Percentiles rank a stretch among this genome's conserved stretches.
Conservation (phyloP, 2,329 filamentous ascomycete genomes). For the Cephalotrichum gorgonifer region DNA sequence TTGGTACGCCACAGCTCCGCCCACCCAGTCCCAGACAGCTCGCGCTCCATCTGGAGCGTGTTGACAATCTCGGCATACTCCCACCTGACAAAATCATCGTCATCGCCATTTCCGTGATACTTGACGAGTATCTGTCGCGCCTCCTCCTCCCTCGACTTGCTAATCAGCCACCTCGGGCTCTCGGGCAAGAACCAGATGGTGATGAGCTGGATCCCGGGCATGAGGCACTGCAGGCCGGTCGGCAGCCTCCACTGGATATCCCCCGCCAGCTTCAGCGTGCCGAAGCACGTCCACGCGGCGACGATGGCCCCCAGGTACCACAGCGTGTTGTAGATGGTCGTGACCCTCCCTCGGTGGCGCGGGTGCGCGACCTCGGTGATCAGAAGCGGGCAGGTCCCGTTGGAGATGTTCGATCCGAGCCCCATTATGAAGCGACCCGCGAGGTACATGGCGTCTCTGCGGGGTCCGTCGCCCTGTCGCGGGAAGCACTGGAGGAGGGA, state of each 20-base stretch:
- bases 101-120: constrained; percentile 42
- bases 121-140: constrained; percentile 19
- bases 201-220: constrained; percentile 28
- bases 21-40: constrained; percentile 20
- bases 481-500: constrained; percentile 25
- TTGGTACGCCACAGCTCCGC: constrained; percentile 26
- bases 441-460: constrained; percentile 37
- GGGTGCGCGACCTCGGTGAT: constrained; percentile 43
- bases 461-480: constrained; percentile 4
- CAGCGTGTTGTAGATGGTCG: constrained; percentile 41
- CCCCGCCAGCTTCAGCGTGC: constrained; percentile 26
- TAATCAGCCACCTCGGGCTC: constrained; percentile 21
- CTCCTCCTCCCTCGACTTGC: constrained; percentile 19
- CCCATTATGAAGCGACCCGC: constrained; percentile 41
- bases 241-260: constrained; percentile 27
- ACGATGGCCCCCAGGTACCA: constrained; percentile 35
- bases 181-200: constrained; percentile 17
- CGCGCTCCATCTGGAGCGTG: constrained; percentile 14
- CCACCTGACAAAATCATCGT: constrained; percentile 22
- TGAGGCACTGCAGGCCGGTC: constrained; percentile 26
- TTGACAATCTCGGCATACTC: constrained; percentile 27
- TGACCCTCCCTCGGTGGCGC: constrained; percentile 40
- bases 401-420: constrained; percentile 41
- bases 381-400: constrained; percentile 37
- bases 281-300: constrained; percentile 31